These are phyloP conservation scores for Dactylellina cionopaga DNA, from an alignment of 2,329 filamentous ascomycete species.

Conservation along the genomic window DNA sequence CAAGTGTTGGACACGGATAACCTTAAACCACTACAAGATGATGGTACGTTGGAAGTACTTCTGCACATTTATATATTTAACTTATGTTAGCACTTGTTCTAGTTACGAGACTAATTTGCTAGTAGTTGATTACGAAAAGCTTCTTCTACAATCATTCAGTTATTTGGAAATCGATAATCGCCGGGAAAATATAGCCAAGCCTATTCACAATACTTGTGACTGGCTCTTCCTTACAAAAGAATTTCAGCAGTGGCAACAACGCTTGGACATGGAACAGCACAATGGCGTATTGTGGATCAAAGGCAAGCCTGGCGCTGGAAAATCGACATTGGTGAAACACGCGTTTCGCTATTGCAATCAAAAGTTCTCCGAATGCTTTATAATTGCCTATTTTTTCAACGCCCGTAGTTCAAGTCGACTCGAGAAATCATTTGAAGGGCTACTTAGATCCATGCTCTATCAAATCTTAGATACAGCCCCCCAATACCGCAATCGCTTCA, in stretches of 20 bases:
- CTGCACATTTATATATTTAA: not conserved
- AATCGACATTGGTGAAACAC: conserved; percentile 57
- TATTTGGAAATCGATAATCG: conserved; percentile 53
- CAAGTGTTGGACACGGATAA: not conserved
- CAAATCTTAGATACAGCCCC: conserved; percentile 51
- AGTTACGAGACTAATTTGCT: not conserved
- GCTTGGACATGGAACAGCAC: conserved; percentile 13
- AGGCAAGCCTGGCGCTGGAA: conserved; percentile 57
- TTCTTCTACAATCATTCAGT: conserved; percentile 13
- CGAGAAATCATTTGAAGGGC: conserved; percentile 53
- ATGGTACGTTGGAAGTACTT: not conserved
- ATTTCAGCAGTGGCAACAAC: conserved; percentile 53
- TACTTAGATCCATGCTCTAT: conserved; percentile 53
- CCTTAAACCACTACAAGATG: too few relatives aligned
- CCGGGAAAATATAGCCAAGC: conserved; percentile 24
- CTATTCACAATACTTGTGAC: conserved; percentile 50
- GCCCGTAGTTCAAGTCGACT: conserved; percentile 45
- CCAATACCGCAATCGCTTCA: not conserved
- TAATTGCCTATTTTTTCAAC: conserved; percentile 55
- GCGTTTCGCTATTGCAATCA: conserved; percentile 22
- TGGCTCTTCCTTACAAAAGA: conserved; percentile 55
- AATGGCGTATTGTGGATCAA: conserved; percentile 57
- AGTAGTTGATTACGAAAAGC: not conserved
- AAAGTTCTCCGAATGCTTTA: not conserved
- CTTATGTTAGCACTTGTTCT: not conserved